Evolutionary conservation across 164 flowering plant genomes (phyloP), one percentile per base, ranked within the genome.

Genomic region (Magnolia officinalis): DNA sequence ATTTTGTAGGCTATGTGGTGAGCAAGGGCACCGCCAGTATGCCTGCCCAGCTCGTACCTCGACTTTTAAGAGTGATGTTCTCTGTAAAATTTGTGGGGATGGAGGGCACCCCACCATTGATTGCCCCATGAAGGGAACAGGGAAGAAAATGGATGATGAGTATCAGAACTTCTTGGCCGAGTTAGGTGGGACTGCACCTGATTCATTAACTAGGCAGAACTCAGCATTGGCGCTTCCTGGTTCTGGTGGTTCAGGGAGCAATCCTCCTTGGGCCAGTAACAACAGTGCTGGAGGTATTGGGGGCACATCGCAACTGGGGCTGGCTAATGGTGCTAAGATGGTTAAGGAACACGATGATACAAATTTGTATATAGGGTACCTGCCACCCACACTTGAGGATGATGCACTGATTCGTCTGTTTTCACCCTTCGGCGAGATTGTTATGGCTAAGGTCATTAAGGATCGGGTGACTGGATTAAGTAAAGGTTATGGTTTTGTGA

Each of bases 21-120:
- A 95, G 83, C 90, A 96, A 2, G 98, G 98, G 24, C 98, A 95
- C 73, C 81, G 98, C 8, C 98, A 93, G 79, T 92, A 84, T 84
- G 97, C 98, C 0, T 93, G 98, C 74, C 98, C 98, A 61, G 84
- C 97, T 1, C 88, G 97, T 0, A 77, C 86, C 2, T 82, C 94
- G 0, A 93, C 98, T 6, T 95, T 91, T 77, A 95, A 95, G 88
- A 93, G 97, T 81, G 98, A 93, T 77, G 98, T 95, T 50, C 81
- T 88, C 1, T 95, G 98, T 78, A 91, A 91, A 83, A 88, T 90
- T 24, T 95, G 98, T 84, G 98, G 98, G 74, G 97, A 93, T 78
- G 98, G 98, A 61, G 98, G 98, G n/a, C 98, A 95, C 50, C 98
- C 98, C 0, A 93, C 97, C 24, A 95, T 91, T 77, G 98, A 95